Evolutionary conservation across 2,329 filamentous ascomycete species (phyloP).

Genomic region (Epichloe sibirici): DNA sequence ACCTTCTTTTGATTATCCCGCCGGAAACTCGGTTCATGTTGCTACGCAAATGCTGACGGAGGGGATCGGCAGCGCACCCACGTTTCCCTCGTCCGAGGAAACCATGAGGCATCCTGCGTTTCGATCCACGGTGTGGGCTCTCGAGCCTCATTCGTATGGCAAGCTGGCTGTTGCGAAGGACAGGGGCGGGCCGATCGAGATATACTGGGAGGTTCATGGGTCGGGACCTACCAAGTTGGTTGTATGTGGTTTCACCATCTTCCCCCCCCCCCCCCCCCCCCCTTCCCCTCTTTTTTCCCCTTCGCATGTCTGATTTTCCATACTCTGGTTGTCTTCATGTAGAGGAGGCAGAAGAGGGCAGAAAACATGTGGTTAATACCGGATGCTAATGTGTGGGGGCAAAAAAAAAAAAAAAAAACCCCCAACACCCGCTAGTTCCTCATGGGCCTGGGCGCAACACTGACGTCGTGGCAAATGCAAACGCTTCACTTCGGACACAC

Average conservation of each 20-base stretch:
- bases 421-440: constrained; percentile 44
- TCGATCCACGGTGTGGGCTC: constrained; percentile 52
- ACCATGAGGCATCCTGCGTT: constrained; percentile 55
- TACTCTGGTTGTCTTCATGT: neutral
- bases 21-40: too few relatives aligned
- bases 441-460: constrained; percentile 63
- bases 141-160: constrained; percentile 53
- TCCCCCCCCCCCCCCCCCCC: too few relatives aligned
- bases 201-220: constrained; percentile 73
- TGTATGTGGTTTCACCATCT: constrained; percentile 36
- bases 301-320: too few relatives aligned
- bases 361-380: too few relatives aligned
- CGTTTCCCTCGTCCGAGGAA: constrained; percentile 38
- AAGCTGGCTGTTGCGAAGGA: constrained; percentile 51
- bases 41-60: too few relatives aligned
- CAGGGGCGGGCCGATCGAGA: constrained; percentile 62
- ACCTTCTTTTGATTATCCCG: too few relatives aligned
- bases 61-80: constrained; percentile 1
- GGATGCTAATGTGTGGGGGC: too few relatives aligned
- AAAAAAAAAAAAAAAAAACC: too few relatives aligned
- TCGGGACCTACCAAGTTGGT: constrained; percentile 58
- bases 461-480: constrained; percentile 68
- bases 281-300: too few relatives aligned
- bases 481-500: constrained; percentile 72
- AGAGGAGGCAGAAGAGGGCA: too few relatives aligned